Evolutionary conservation across 352 stramenopile genomes (phyloP), one percentile per base, ranked within the genome.

Genomic region (Phytophthora sansomeana): DNA sequence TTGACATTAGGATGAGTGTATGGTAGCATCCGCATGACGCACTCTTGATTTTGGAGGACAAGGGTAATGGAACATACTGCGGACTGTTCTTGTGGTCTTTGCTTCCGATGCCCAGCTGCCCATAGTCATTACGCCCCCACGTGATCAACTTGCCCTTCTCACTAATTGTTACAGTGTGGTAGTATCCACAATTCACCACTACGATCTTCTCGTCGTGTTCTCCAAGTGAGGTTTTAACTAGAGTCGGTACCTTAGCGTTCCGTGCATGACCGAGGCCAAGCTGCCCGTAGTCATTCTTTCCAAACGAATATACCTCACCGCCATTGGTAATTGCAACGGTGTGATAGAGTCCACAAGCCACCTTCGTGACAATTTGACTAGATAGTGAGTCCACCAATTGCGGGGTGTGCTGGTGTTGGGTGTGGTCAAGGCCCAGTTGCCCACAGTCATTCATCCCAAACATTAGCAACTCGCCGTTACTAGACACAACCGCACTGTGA

Each of bases 371-470:
- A 4, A 91, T 70, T 73, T 95, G 89, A 50, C 85, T 91, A 0
- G 82, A 74, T 6, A 96, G 67, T 5, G 82, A 50, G 24, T 92
- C 78, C 0, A 96, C 84, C 11, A 95, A 63, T 65, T 96, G 89
- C 6, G 89, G 89, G 0, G 87, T 94, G 29, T 94, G 82, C 60
- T 96, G 89, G 59, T 96, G 89, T 59, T 96, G 89, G 4, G 81
- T 87, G 48, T 95, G 80, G 29, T 95, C 85, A 3, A 96, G 69
- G 10, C 89, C 89, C 2, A 96, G 74, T 55, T 96, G 89, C 0
- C 89, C 89, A 58, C 87, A 94, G 51, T 96, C 89, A 38, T 96
- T 96, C 89, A 96, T 96, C 9, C 89, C 89, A 68, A 96, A 96
- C 52, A 75, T 94, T 6, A 96, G 72, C 16, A 96, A 32, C 61